Conservation (phyloP, 179 eudicot species). For the Beta macrorhiza region DNA sequence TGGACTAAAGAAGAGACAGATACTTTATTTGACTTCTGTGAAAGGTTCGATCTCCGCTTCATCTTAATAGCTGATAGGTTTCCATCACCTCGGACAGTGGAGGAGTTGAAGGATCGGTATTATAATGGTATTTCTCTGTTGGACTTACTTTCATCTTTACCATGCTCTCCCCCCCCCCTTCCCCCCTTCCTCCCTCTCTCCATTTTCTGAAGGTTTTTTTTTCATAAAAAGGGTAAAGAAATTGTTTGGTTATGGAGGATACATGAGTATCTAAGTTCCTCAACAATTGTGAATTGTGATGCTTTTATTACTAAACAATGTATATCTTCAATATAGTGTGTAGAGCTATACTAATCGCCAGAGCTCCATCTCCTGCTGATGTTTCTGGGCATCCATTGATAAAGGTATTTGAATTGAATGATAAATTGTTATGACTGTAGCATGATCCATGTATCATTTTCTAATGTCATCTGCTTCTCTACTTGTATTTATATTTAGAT, state of each 20-base stretch:
- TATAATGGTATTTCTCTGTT: slow-evolving; percentile 55
- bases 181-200: background rate
- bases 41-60: slow-evolving; percentile 85
- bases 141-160: background rate
- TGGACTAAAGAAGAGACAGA: slow-evolving; percentile 99
- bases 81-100: slow-evolving; percentile 70
- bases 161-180: background rate
- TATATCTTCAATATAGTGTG: slow-evolving; percentile 44
- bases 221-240: too few relatives aligned
- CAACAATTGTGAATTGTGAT: background rate
- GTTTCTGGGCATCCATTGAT: slow-evolving; percentile 77
- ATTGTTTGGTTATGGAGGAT: background rate
- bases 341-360: slow-evolving; percentile 64
- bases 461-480: background rate
- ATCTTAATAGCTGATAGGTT: slow-evolving; percentile 82
- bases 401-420: slow-evolving; percentile 47
- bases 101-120: slow-evolving; percentile 89
- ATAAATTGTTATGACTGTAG: background rate
- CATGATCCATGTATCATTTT: slow-evolving; percentile 9
- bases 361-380: slow-evolving; percentile 83
- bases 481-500: background rate
- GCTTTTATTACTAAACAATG: background rate
- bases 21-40: slow-evolving; percentile 80
- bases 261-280: background rate
- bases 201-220: background rate